Evolutionary conservation across 176 grass and related monocot genomes (phyloP).

Genomic region (Carex myosuroides): DNA sequence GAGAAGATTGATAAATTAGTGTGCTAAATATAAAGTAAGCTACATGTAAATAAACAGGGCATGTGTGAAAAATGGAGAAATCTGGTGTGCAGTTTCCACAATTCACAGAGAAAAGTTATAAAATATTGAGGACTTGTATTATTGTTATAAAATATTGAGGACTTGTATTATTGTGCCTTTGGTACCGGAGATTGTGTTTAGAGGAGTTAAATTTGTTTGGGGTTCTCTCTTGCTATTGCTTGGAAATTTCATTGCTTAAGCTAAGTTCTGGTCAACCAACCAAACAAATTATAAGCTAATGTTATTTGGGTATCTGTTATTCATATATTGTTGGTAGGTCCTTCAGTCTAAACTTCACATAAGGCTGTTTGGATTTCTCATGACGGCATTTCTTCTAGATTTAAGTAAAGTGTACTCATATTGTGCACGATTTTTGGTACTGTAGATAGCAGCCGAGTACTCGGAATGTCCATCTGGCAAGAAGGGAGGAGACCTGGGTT

Average conservation of each 20-base stretch:
- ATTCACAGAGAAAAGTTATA: not conserved
- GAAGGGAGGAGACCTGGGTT: constrained; percentile 97
- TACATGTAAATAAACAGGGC: too few species aligned
- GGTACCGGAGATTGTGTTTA: not conserved
- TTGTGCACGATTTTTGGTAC: not conserved
- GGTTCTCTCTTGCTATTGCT: too few species aligned
- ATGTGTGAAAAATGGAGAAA: too few species aligned
- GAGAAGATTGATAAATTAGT: not conserved
- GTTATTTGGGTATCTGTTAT: not conserved
- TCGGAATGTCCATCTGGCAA: constrained; percentile 95
- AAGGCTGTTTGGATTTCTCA: not conserved
- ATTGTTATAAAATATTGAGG: not conserved
- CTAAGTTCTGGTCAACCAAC: too few species aligned
- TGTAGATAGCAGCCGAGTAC: constrained; percentile 67
- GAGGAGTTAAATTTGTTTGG: not conserved
- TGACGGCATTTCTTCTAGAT: not conserved
- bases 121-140: too few species aligned
- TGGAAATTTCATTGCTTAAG: too few species aligned
- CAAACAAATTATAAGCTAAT: not conserved
- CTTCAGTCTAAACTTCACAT: not conserved
- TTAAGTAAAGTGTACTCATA: not conserved
- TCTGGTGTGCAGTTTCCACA: too few species aligned
- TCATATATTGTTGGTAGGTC: not conserved
- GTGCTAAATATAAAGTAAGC: too few species aligned
- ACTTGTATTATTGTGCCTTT: not conserved